Evolutionary conservation across 441 rosid species (phyloP), one percentile per base, ranked within the genome.

Genomic region (Capsella rubella): DNA sequence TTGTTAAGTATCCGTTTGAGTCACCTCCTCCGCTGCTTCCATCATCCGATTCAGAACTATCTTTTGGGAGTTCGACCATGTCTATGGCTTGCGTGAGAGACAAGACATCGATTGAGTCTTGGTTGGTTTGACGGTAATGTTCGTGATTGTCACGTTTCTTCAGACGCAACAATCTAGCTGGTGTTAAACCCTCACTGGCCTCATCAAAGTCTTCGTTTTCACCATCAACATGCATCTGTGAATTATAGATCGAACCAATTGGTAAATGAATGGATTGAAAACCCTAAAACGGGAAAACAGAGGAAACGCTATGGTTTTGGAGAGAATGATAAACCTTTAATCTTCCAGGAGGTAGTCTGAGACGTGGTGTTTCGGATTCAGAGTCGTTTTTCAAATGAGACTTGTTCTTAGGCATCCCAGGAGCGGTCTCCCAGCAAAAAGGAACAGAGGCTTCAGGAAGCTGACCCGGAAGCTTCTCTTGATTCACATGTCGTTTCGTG

Each of bases 11-110:
- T 10, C 69, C 82, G 64, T 85, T 80, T 27, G 83, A 57, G 31
- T 76, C 76, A 55, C 71, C 75, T 69, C 64, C 79, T 43, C 69
- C 25, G 60, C 65, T 79, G 51, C 67, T 70, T 64, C 54, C 73
- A 62, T 58, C 71, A 69, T 71, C 76, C 1, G 80, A 67, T 54
- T 83, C 81, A 14, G 77, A 67, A 11, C 74, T 72, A 8, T 77
- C 65, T 37, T 86, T 88, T 11, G 78, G 85, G 58, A 63, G 86
- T 79, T 92, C 89, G 0, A 82, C 86, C 28, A 87, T 86, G 82
- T 95, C 99, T 27, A 95, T 89, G 4, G 97, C 96, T 80, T 89
- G 93, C 37, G 96, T 88, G 65, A 92, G 81, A 1, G 97, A 92
- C 69, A 89, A 49, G 46, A 87, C 87, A 31, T 94, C 98, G 8